A percentile compares a stretch with the other conserved stretches of the same genome.
phyloP scores from a whole-genome alignment of 2,329 filamentous ascomycete species.

The Verticillium isaacii region DNA sequence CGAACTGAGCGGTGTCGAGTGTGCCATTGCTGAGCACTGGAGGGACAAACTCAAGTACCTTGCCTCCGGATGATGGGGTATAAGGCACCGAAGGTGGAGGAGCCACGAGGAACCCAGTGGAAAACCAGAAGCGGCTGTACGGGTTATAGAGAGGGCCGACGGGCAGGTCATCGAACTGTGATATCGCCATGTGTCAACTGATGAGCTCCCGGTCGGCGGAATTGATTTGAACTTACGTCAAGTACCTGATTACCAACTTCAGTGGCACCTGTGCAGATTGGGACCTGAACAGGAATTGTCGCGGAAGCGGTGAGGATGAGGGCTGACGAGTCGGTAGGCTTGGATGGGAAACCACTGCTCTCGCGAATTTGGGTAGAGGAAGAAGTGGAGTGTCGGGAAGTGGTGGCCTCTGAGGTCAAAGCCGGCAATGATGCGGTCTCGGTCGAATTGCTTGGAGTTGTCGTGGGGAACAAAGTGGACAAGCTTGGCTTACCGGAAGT shows the following conservation, averaged over 20 bases:
- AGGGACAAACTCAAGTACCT: slow-evolving; percentile 34
- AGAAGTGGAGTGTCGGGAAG: slow-evolving; percentile 1
- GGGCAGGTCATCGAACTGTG: slow-evolving; percentile 31
- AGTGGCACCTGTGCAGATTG: slow-evolving; percentile 12
- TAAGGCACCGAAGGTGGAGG: slow-evolving; percentile 28
- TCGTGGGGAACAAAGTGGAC: slow-evolving; percentile 9
- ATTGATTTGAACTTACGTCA: slow-evolving; percentile 23
- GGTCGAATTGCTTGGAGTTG: slow-evolving; percentile 6
- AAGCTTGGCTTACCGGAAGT: slow-evolving; percentile 16
- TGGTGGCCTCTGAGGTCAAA: neutral
- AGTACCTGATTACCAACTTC: slow-evolving; percentile 31
- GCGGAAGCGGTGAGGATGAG: slow-evolving; percentile 1
- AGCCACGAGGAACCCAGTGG: slow-evolving; percentile 32
- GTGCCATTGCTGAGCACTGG: slow-evolving; percentile 23
- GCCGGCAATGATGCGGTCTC: slow-evolving; percentile 2
- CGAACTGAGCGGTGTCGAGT: slow-evolving; percentile 32
- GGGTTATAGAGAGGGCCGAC: slow-evolving; percentile 34
- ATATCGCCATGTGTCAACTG: slow-evolving; percentile 12
- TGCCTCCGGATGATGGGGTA: slow-evolving; percentile 31
- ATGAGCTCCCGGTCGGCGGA: neutral
- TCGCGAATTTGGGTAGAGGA: neutral
- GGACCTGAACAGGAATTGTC: slow-evolving; percentile 6
- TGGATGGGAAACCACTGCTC: neutral
- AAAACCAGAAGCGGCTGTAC: slow-evolving; percentile 34
- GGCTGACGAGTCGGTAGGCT: neutral